Evolutionary conservation across 2,329 filamentous ascomycete genomes (phyloP), one percentile per base, ranked within the genome.

Genomic region (Oidium heveae): DNA sequence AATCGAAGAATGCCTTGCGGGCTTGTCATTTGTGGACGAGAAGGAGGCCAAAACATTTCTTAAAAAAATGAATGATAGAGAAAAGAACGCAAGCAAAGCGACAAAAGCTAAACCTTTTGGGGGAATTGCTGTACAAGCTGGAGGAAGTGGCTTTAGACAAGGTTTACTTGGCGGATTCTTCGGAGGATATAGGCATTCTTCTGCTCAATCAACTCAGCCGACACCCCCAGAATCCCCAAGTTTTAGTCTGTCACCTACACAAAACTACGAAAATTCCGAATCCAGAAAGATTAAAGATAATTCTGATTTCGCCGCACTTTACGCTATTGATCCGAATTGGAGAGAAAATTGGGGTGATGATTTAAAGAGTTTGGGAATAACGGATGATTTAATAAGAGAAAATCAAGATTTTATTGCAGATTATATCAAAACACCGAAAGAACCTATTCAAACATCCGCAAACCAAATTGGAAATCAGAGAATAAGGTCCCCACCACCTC

Each of bases 21-120:
- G 82, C 0, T 71, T 98, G 57, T 94, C 86, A 24, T 98, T 98
- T 64, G 80, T 83, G 57, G 91, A 96, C 67, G 91, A 96, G 71
- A 96, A 95, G 69, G 91, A 98, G 70, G 91, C 91, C 36, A 93
- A 86, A 69, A 84, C 86, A 56, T 96, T 98, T 70, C 82, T 88
- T 68, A 94, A 95, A 75, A 96, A 95, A 73, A 85, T 98, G 76
- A 82, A 91, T 62, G 88, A 95, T 65, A 76, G 88, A 59, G 88
- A 96, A 70, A 95, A 94, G 76, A 88, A 89, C 69, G 89, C 87
- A 43, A 89, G 82, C 70, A 93, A 93, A 70, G 80, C 82, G 58
- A 95, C 88, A 2, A 80, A 73, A 66, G 74, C 79, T 58, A 89
- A 84, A 36, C 82, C 84, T 0, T 94, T 94, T 62, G 77, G 70